Evolutionary conservation across 495 filamentous ascomycete genomes (phyloP), one percentile per base, ranked within the genome.

Genomic region (Schizothecium vesticola): DNA sequence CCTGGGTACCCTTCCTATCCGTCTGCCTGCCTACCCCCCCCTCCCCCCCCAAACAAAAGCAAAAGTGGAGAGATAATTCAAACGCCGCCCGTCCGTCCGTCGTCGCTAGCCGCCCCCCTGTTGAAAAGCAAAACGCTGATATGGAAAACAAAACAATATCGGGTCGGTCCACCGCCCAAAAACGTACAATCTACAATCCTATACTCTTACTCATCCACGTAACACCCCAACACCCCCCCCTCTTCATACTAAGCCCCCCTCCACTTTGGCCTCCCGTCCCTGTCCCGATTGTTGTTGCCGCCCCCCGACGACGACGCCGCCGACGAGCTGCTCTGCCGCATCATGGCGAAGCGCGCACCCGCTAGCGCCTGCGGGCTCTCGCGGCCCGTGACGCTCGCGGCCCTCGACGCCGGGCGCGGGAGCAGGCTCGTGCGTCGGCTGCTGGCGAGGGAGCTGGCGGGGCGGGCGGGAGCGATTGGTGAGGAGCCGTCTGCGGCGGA

Each of bases 361-460:
- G 78, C 79, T 0, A 79, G 56, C 9, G 79, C 77, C 56, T 83
- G 80, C 10, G 80, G 80, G 24, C 78, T 80, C 58, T 76, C 70
- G n/a, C 80, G 71, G 6, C 80, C 80, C 3, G 73, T 73, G 3
- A 70, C 16, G 16, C 69, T 65, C 16, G 31, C 31, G 6, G 43
- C 43, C 28, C 36, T 66, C 19, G 74, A 70, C 63, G 67, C 81
- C 1, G 85, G 83, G 67, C 83, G 80, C 29, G 86, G 86, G 3
- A 88, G 78, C 68, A 87, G 67, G 66, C 84, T 87, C 6, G 71
- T 70, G 9, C 85, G 81, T 57, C 84, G 74, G 31, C 72, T 73
- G n/a, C 71, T 67, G 0, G 83, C 80, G 23, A 86, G 62, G 8
- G 84, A 86, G 71, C 83, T 85, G 57, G 80, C 78, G 13, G 85